These are phyloP conservation scores for Inga oerstediana DNA, from an alignment of 306 rosid genomes.

Conservation along the genomic window DNA sequence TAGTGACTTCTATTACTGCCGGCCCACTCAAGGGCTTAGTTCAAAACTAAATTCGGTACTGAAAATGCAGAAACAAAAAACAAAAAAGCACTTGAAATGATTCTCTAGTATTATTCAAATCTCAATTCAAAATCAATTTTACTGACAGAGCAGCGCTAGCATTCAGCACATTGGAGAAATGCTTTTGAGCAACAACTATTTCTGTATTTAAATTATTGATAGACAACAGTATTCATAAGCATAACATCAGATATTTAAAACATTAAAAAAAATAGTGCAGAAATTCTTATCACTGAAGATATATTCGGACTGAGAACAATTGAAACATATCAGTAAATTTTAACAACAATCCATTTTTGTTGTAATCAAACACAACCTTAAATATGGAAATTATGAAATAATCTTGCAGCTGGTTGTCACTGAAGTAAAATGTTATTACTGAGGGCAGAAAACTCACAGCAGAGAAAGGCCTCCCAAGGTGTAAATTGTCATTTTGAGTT, in stretches of 20 bases:
- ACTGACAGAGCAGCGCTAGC: not conserved
- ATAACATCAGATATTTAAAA: not conserved
- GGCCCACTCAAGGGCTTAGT: not conserved
- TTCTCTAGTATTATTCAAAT: not conserved
- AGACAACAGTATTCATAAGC: not conserved
- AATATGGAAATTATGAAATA: not conserved
- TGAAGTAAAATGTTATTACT: slow-evolving; percentile 9
- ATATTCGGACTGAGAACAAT: not conserved
- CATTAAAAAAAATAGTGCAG: not conserved
- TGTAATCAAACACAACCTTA: not conserved
- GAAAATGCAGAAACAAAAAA: not conserved
- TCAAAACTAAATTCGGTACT: not conserved
- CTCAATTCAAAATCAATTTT: not conserved
- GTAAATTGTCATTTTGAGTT: slow-evolving; percentile 31
- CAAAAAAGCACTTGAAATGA: not conserved
- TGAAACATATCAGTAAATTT: not conserved
- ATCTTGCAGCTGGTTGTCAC: not conserved
- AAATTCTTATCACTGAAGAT: not conserved
- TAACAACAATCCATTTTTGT: not conserved
- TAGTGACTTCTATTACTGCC: slow-evolving; percentile 14
- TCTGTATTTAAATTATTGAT: not conserved
- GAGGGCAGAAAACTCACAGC: slow-evolving; percentile 51
- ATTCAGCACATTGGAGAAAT: slow-evolving; percentile 10
- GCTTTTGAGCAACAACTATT: not conserved
- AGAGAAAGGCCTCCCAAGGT: slow-evolving; percentile 39